phyloP scores from a whole-genome alignment of 2,329 filamentous ascomycete species.

The Alternaria ventricosa region DNA sequence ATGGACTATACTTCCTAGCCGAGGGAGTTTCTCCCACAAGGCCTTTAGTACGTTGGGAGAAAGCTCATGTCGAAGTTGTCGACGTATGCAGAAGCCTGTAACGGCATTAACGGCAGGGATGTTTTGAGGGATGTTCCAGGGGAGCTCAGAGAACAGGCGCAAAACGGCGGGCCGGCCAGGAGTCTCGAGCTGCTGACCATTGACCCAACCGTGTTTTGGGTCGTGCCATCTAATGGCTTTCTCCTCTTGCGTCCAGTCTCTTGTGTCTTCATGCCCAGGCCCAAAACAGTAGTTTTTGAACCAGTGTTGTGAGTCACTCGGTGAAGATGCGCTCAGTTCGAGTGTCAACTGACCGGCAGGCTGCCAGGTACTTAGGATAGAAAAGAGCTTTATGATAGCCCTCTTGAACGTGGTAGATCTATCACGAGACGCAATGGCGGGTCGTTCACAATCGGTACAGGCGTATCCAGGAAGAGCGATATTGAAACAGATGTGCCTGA shows the following conservation, averaged over 20 bases:
- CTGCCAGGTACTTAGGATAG: conserved; percentile 28
- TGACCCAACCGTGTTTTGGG: conserved; percentile 26
- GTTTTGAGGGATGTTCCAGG: conserved; percentile 15
- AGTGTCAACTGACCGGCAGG: conserved; percentile 25
- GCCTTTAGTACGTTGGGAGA: conserved; percentile 19
- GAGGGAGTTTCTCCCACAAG: conserved; percentile 27
- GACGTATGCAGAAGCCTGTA: conserved; percentile 26
- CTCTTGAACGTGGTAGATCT: conserved; percentile 20
- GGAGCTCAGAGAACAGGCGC: neutral
- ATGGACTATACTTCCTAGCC: conserved; percentile 28
- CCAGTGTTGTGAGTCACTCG: conserved; percentile 30
- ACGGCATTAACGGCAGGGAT: conserved; percentile 25
- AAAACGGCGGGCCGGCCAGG: conserved; percentile 6
- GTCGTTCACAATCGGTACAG: conserved; percentile 22
- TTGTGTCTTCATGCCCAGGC: conserved; percentile 26
- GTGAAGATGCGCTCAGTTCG: conserved; percentile 28
- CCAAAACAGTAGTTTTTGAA: conserved; percentile 30
- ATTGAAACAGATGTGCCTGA: conserved; percentile 28
- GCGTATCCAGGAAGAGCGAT: conserved; percentile 27
- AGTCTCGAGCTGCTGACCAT: conserved; percentile 21
- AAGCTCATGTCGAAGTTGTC: conserved; percentile 26
- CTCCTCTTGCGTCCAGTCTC: conserved; percentile 23
- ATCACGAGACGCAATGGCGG: conserved; percentile 12
- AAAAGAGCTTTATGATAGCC: conserved; percentile 25
- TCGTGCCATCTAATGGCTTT: conserved; percentile 26